Evolutionary conservation across 345 rosid genomes (phyloP).

Genomic region (Boechera retrofracta): DNA sequence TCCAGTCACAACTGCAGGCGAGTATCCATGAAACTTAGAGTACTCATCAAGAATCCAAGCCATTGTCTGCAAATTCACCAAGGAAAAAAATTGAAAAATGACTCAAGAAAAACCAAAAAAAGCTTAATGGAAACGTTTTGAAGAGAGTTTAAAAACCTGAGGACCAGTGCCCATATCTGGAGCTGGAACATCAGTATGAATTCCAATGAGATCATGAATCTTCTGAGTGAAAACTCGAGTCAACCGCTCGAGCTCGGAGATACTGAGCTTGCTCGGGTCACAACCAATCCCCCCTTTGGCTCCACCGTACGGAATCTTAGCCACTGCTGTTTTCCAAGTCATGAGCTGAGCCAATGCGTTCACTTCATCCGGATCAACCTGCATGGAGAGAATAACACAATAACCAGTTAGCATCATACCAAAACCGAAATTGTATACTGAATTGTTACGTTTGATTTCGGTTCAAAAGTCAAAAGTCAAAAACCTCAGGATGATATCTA

Average conservation of each 20-base stretch:
- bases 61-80: constrained; percentile 54
- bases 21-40: constrained; percentile 69
- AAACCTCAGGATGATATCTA: constrained; percentile 56
- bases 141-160: constrained; percentile 48
- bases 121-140: not conserved
- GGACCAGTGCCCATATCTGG: constrained; percentile 77
- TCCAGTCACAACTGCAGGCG: constrained; percentile 72
- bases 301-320: constrained; percentile 66
- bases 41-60: constrained; percentile 75
- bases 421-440: not conserved
- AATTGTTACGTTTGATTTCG: too few relatives aligned
- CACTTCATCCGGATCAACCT: constrained; percentile 73
- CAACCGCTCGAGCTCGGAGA: constrained; percentile 56
- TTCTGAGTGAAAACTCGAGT: constrained; percentile 69
- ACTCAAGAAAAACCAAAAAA: not conserved
- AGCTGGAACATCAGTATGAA: constrained; percentile 64
- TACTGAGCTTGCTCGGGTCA: constrained; percentile 53
- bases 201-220: constrained; percentile 57
- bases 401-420: constrained; percentile 6
- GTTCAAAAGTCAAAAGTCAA: not conserved
- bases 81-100: constrained; percentile 5
- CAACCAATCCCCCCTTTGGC: constrained; percentile 75
- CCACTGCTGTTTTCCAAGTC: constrained; percentile 77
- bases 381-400: not conserved
- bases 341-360: constrained; percentile 70